These are phyloP conservation scores for Chytridiales sp. DNA, from an alignment of 371 early-diverging fungal genomes.

Conservation along the genomic window DNA sequence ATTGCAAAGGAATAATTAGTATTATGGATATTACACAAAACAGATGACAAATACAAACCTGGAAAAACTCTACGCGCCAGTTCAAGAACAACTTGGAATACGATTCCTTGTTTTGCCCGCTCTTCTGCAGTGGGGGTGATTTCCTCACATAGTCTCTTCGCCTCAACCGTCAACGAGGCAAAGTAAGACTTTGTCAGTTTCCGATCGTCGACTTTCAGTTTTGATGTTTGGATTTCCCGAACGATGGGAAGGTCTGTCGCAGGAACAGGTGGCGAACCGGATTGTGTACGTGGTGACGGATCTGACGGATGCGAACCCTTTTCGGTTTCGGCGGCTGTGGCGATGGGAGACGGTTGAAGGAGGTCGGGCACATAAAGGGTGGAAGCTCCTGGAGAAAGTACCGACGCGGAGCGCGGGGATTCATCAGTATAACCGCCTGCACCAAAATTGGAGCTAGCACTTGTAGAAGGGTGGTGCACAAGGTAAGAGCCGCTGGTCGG, in stretches of 20 bases:
- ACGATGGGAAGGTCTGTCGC: slow-evolving; percentile 30
- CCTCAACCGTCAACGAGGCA: slow-evolving; percentile 31
- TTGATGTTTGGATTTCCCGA: slow-evolving; percentile 34
- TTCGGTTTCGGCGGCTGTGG: no score
- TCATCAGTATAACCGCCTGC: no score
- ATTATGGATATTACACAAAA: background rate
- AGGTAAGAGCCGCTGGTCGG: no score
- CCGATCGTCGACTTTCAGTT: slow-evolving; percentile 30
- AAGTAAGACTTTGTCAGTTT: slow-evolving; percentile 37
- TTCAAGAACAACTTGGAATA: slow-evolving; percentile 25
- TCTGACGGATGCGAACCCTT: no score
- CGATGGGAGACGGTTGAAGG: no score
- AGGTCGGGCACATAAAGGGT: no score
- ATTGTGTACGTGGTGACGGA: no score
- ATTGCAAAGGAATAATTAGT: background rate
- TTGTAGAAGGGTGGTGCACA: no score
- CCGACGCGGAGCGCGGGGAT: no score
- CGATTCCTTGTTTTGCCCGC: slow-evolving; percentile 17
- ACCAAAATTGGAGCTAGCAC: no score
- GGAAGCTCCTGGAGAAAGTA: no score
- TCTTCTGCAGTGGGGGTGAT: slow-evolving; percentile 22
- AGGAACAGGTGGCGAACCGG: no score
- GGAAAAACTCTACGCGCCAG: slow-evolving; percentile 26
- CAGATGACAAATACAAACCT: slow-evolving; percentile 1
- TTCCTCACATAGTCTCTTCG: slow-evolving; percentile 9